Conservation (phyloP, 192 early-diverging fungal genomes). For the Umbelopsis isabellina region DNA sequence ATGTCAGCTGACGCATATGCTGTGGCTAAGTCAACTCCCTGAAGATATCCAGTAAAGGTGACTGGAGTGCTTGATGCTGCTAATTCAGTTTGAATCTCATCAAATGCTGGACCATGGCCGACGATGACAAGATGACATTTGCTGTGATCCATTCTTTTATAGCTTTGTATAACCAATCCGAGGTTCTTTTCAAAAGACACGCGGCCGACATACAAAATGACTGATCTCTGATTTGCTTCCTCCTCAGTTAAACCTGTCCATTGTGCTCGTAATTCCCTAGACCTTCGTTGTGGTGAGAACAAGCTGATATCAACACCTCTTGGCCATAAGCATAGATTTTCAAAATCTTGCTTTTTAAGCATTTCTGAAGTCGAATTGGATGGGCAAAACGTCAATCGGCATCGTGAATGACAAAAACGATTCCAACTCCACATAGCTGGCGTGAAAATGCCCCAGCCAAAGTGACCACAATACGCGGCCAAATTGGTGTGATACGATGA, state of each 20-base stretch:
- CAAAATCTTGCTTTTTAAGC: constrained; percentile 29
- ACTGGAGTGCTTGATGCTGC: constrained; percentile 27
- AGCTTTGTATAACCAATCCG: constrained; percentile 31
- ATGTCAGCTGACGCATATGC: constrained; percentile 43
- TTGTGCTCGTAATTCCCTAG: constrained; percentile 27
- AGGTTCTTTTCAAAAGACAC: constrained; percentile 44
- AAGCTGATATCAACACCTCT: constrained; percentile 35
- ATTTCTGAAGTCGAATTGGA: constrained; percentile 34
- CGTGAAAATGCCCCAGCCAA: constrained; percentile 34
- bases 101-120: constrained; percentile 39
- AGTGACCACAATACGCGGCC: constrained; percentile 35
- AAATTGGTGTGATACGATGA: constrained; percentile 42
- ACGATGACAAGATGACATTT: constrained; percentile 38
- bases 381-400: constrained; percentile 29
- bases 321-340: constrained; percentile 35
- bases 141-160: constrained; percentile 34
- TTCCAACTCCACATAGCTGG: constrained; percentile 42
- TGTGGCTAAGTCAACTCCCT: constrained; percentile 26
- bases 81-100: constrained; percentile 28
- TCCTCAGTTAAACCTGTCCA: constrained; percentile 24
- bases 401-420: constrained; percentile 29
- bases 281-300: constrained; percentile 30
- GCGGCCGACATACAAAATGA: constrained; percentile 38
- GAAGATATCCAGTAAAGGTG: constrained; percentile 36
- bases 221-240: constrained; percentile 24